phyloP scores from a whole-genome alignment of 2,329 filamentous ascomycete genomes.

The Cladosporium sp. region DNA sequence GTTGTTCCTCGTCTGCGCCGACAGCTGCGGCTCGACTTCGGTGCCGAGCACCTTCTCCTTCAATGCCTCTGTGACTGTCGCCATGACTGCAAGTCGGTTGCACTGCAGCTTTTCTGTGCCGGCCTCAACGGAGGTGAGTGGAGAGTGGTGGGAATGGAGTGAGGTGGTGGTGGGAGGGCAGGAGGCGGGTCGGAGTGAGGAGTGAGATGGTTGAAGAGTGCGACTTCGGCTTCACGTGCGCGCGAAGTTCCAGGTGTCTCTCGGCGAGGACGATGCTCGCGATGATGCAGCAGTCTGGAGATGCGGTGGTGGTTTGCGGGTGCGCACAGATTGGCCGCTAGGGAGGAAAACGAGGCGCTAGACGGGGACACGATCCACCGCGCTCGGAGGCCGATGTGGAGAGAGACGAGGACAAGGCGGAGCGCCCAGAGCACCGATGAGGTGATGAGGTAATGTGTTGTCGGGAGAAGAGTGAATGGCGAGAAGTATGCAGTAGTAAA shows the following conservation, averaged over 20 bases:
- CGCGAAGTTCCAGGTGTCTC: background rate
- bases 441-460: background rate
- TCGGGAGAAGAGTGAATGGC: too few species aligned
- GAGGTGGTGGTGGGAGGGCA: background rate
- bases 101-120: slow-evolving; percentile 30
- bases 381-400: slow-evolving; percentile 17
- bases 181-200: background rate
- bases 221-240: slow-evolving; percentile 11
- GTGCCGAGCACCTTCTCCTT: slow-evolving; percentile 62
- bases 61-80: slow-evolving; percentile 68
- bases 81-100: slow-evolving; percentile 34
- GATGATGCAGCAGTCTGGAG: slow-evolving; percentile 6
- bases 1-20: slow-evolving; percentile 70
- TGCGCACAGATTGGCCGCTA: slow-evolving; percentile 20
- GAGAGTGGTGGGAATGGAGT: background rate
- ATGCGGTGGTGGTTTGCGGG: slow-evolving; percentile 13
- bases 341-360: slow-evolving; percentile 13
- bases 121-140: background rate
- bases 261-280: background rate
- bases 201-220: background rate
- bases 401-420: slow-evolving; percentile 11
- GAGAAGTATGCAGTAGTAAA: background rate
- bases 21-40: slow-evolving; percentile 61
- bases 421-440: background rate
- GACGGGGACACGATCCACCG: background rate